Evolutionary conservation across 306 rosid species (phyloP).

Genomic region (Pyrus bretschneideri): DNA sequence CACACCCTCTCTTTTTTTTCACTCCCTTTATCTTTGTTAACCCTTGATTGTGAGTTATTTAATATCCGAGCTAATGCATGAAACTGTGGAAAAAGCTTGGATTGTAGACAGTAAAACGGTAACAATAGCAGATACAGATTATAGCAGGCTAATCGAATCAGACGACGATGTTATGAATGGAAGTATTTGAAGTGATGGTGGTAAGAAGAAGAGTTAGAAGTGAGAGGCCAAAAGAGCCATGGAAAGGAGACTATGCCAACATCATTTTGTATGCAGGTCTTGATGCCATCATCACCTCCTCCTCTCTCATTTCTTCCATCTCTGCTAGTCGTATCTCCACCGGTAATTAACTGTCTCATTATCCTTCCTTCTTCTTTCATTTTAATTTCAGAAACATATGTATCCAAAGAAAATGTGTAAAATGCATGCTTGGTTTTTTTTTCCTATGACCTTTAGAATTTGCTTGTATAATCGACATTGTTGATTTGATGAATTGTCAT

Average conservation of each 20-base stretch:
- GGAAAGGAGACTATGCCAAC: constrained; percentile 43
- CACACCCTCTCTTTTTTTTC: neutral
- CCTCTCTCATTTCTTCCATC: constrained; percentile 59
- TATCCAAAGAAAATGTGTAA: neutral
- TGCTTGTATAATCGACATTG: neutral
- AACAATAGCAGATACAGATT: neutral
- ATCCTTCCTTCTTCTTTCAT: neutral
- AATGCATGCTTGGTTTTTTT: neutral
- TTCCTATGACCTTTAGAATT: neutral
- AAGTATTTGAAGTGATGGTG: neutral
- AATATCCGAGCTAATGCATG: neutral
- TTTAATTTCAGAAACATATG: neutral
- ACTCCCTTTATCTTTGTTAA: neutral
- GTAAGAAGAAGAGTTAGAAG: neutral
- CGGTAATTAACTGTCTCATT: constrained; percentile 10
- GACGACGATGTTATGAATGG: neutral
- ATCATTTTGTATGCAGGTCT: constrained; percentile 48
- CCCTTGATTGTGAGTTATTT: neutral
- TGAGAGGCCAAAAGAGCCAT: constrained; percentile 53
- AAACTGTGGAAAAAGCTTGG: neutral
- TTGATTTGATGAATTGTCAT: neutral
- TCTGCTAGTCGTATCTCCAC: constrained; percentile 38
- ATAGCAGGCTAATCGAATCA: neutral
- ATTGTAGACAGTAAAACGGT: neutral
- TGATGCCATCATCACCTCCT: constrained; percentile 55